phyloP scores from a whole-genome alignment of 306 rosid species.

The Carpinus fangiana region DNA sequence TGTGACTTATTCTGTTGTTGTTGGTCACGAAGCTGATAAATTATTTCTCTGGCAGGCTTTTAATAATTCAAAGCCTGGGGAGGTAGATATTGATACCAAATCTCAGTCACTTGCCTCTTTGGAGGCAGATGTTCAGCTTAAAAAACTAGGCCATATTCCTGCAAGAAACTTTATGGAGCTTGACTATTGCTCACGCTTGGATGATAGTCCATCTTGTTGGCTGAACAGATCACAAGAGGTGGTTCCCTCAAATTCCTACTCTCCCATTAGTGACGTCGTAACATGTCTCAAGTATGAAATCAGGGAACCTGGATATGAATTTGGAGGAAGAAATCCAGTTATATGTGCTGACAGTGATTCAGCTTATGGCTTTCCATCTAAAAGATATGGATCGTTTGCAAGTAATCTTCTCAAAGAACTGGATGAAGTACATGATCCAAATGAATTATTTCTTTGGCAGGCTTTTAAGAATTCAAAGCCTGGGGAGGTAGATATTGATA shows the following conservation, averaged over 20 bases:
- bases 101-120: conserved; percentile 36
- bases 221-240: conserved; percentile 37
- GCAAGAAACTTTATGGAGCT: conserved; percentile 35
- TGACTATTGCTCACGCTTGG: conserved; percentile 37
- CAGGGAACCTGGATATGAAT: conserved; percentile 39
- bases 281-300: conserved; percentile 33
- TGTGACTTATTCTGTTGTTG: conserved; percentile 13
- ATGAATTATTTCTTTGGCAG: conserved; percentile 39
- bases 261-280: conserved; percentile 32
- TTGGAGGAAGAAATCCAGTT: conserved; percentile 28
- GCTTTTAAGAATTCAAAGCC: conserved; percentile 23
- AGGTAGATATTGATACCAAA: conserved; percentile 32
- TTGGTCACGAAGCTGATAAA: conserved; percentile 14
- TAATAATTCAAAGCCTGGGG: conserved; percentile 20
- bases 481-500: conserved; percentile 28
- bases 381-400: conserved; percentile 32
- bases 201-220: conserved; percentile 39
- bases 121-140: conserved; percentile 41
- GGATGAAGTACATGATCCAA: conserved; percentile 23
- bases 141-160: conserved; percentile 37
- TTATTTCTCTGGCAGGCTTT: conserved; percentile 41
- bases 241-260: conserved; percentile 29
- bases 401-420: conserved; percentile 34
- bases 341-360: conserved; percentile 29
- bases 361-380: conserved; percentile 29